Conservation (phyloP, 208 protist species). For the Leishmania tropica region DNA sequence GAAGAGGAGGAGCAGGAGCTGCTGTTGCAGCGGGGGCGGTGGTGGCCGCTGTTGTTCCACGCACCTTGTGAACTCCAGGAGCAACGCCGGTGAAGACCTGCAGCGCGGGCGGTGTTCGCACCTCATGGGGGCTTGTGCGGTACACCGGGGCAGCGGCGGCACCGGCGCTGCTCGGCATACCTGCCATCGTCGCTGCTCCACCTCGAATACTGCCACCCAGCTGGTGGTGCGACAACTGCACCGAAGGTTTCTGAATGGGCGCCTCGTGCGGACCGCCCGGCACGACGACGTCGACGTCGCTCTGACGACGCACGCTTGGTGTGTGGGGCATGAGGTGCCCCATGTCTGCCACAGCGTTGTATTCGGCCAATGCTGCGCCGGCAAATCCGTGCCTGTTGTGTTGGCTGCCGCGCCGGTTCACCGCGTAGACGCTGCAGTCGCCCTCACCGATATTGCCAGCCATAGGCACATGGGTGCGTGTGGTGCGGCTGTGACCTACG, state of each 20-base stretch:
- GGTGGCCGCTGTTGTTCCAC: background rate
- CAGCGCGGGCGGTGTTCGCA: constrained; percentile 24
- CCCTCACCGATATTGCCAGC: background rate
- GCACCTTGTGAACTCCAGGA: background rate
- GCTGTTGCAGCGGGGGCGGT: background rate
- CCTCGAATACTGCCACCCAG: background rate
- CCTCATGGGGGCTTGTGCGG: constrained; percentile 20
- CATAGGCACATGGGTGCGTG: background rate
- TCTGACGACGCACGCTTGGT: constrained; percentile 11
- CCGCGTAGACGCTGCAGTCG: constrained; percentile 5
- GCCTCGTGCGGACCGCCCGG: background rate
- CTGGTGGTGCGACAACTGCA: constrained; percentile 13
- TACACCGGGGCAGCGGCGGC: constrained; percentile 5
- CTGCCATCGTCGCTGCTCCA: background rate
- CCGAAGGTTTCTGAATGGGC: constrained; percentile 10
- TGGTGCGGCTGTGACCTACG: background rate
- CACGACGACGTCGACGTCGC: background rate
- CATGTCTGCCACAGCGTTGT: background rate
- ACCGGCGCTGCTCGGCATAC: background rate
- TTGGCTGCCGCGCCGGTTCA: background rate
- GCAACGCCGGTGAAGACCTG: constrained; percentile 19
- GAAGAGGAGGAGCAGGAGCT: background rate
- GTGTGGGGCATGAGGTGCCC: constrained; percentile 28
- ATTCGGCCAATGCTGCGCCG: background rate
- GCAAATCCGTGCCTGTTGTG: background rate